Evolutionary conservation across 2,329 filamentous ascomycete species (phyloP), one percentile per base, ranked within the genome.

Genomic region (Fusarium torulosum): DNA sequence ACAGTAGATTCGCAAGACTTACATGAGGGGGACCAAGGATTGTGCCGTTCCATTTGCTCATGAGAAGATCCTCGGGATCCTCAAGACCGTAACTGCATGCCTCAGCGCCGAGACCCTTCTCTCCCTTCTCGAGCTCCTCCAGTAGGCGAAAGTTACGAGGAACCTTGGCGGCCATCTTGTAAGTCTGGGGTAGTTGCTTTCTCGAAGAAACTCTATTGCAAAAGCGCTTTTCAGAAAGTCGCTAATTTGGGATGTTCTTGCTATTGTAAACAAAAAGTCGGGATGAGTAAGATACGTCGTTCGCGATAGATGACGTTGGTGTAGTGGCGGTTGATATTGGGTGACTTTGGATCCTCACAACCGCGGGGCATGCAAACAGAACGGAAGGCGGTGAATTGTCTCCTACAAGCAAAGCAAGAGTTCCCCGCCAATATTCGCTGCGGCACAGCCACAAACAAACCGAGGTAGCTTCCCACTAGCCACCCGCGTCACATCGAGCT

Each of bases 41-140:
- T 17, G 96, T 99, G 75, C 95, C 96, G 76, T 97, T 97, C 96
- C 96, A 99, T 84, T 97, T 94, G 68, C 92, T 95, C 94, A 99
- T 97, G 80, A 96, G 88, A 69, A 97, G 87, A 76, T 99, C 96
- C 77, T 97, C 94, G 46, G 92, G 90, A 79, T 98, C 94, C 69
- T 95, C 93, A 57, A 99, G 88, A 74, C 96, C 96, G 75, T 98
- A 98, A 43, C 96, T 98, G 83, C 95, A 98, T 65, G 94, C 94
- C 83, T 98, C 96, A 79, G 95, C 94, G 76, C 96, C 95, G 67
- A 96, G 86, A 65, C 96, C 96, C 82, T 99, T 99, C 84, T 99
- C 96, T 76, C 96, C 96, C 84, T 98, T 98, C 84, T 99, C 96
- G 20, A 99, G 87, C 88, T 99, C 96, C 80, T 97, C 96, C 58